phyloP scores from a whole-genome alignment of 2,329 filamentous ascomycete genomes.

The Acarospora socialis region DNA sequence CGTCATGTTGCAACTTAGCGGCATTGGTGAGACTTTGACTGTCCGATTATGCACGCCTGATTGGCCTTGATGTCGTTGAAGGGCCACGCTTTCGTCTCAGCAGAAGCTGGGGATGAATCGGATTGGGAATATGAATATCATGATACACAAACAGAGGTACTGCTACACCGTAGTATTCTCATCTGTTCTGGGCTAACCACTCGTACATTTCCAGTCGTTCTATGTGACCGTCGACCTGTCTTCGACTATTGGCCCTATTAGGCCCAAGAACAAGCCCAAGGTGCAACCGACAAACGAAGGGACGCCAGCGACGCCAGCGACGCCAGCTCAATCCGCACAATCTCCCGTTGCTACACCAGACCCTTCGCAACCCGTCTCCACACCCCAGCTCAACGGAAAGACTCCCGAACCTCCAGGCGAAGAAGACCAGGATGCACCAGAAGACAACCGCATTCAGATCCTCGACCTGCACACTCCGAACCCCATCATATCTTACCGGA shows the following conservation, averaged over 20 bases:
- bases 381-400: not conserved
- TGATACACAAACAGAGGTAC: slow-evolving; percentile 38
- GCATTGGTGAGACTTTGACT: no score
- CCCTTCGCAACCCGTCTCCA: not conserved
- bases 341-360: slow-evolving; percentile 4
- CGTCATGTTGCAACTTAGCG: no score
- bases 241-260: slow-evolving; percentile 26
- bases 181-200: slow-evolving; percentile 8
- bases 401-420: slow-evolving; percentile 17
- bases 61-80: not conserved
- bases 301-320: slow-evolving; percentile 4
- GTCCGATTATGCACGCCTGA: not conserved
- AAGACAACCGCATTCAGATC: slow-evolving; percentile 51
- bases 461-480: slow-evolving; percentile 64
- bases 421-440: slow-evolving; percentile 23
- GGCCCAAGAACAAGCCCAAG: slow-evolving; percentile 20
- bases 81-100: not conserved
- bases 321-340: slow-evolving; percentile 12
- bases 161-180: slow-evolving; percentile 3
- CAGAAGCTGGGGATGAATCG: slow-evolving; percentile 26
- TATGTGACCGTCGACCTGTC: slow-evolving; percentile 47
- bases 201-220: slow-evolving; percentile 32
- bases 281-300: slow-evolving; percentile 11
- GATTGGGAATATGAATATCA: slow-evolving; percentile 51
- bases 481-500: slow-evolving; percentile 67